Conservation (phyloP, 495 filamentous ascomycete species). For the Xylaria scruposa region DNA sequence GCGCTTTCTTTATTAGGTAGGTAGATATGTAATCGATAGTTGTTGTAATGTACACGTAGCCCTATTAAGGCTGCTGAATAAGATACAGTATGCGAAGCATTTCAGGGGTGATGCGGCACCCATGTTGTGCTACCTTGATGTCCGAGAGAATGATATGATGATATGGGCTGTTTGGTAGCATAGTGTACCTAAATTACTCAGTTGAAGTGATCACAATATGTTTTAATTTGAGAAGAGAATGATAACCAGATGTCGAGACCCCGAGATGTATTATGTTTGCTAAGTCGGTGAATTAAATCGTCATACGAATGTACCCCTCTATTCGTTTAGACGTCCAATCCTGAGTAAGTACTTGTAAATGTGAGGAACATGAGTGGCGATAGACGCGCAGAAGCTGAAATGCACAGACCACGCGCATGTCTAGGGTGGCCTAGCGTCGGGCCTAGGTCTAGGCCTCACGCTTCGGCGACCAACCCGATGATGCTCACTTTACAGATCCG, state of each 20-base stretch:
- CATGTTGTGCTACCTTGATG: not conserved
- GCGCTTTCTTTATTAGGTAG: constrained; percentile 13
- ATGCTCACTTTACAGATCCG: constrained; percentile 15
- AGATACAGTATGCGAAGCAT: not conserved
- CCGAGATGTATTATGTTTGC: not conserved
- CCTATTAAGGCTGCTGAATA: not conserved
- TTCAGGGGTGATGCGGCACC: not conserved
- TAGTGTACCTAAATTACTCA: not conserved
- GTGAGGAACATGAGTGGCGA: not conserved
- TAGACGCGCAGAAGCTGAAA: not conserved
- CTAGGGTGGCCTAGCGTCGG: constrained; percentile 7
- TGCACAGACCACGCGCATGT: constrained; percentile 12
- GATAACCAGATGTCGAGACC: not conserved
- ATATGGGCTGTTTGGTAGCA: not conserved
- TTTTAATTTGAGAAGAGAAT: not conserved
- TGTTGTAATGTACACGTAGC: not conserved
- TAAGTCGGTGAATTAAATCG: not conserved
- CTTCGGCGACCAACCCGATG: not conserved
- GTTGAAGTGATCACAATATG: not conserved
- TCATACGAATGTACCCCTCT: no score
- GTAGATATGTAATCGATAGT: not conserved
- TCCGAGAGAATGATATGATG: not conserved
- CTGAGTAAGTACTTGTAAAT: not conserved
- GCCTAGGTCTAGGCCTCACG: not conserved
- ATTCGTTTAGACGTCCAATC: not conserved